Base-by-base conservation (phyloP, 495 filamentous ascomycete species). In the Zalerion maritima region DNA sequence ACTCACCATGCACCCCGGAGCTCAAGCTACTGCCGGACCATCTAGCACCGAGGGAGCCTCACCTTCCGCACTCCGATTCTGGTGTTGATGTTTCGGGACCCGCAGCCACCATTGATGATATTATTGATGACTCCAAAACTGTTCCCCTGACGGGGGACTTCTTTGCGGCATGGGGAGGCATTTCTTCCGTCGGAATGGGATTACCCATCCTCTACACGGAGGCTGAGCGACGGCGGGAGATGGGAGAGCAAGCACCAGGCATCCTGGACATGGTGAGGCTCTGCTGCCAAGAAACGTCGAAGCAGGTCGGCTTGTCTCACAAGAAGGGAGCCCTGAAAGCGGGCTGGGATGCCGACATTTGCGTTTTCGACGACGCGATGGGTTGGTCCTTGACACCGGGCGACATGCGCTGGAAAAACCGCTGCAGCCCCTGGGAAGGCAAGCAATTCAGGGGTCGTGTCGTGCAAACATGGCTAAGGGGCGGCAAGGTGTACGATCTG, bases 161-260 rank as follows among this genome's bases (percentile, higher is more conserved):
- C 68, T 85, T 94, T 53, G 70, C 79, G 12, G 84, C 86, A 1
- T 97, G 89, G 89, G 89, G 89, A 24, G 89, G 89, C 24, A 89
- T 97, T 47, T 87, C 80, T 10, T 86, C 79, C 14, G 89, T 97
- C 28, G 89, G 89, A 2, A 64, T 97, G 10, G 89, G 89, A 1
- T 67, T 97, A 3, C 78, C 78, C 6, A 92, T 97, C 39, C 68
- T 97, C 4, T 82, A 83, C 77, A 92, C 87, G 0, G 73, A 81
- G 32, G 69, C 78, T 13, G 40, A 45, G 28, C 63, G 69, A 37
- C 72, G 78, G 4, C 49, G 63, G 32, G 41, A 64, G 49, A 29
- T 55, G 35, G 59, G 45, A 47, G 45, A 42, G 52, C 36, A 34
- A 27, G 55, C 34, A 24, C 67, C 42, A 36, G 55, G 18, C 41